A percentile compares a stretch with the other conserved stretches of the same genome.
phyloP scores from a whole-genome alignment of 2,329 filamentous ascomycete species.

The Colletotrichum liriopes region DNA sequence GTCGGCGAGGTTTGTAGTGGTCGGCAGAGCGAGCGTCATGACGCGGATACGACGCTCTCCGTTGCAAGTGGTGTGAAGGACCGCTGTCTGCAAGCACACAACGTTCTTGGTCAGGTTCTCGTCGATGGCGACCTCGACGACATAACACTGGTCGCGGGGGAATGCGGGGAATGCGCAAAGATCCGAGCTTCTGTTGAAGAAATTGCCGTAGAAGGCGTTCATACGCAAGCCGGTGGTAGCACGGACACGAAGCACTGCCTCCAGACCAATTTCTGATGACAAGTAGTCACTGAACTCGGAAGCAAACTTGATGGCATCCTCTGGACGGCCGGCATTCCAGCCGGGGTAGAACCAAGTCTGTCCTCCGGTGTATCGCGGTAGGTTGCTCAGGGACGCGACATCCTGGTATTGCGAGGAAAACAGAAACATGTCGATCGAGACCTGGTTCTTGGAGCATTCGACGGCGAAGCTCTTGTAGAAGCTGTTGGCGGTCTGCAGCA shows the following conservation, averaged over 20 bases:
- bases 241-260: conserved; percentile 94
- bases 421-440: conserved; percentile 98
- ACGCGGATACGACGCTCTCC: conserved; percentile 96
- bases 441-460: conserved; percentile 98
- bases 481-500: conserved; percentile 92
- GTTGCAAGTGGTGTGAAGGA: conserved; percentile 97
- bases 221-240: conserved; percentile 95
- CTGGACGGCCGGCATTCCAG: conserved; percentile 93
- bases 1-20: conserved; percentile 90
- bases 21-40: conserved; percentile 92
- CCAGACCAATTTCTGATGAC: conserved; percentile 95
- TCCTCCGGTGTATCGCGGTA: conserved; percentile 95
- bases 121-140: conserved; percentile 98
- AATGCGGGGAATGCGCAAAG: conserved; percentile 98
- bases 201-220: conserved; percentile 99
- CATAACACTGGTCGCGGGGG: conserved; percentile 96
- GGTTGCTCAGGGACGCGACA: conserved; percentile 94
- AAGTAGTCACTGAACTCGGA: conserved; percentile 97
- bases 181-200: conserved; percentile 98
- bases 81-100: conserved; percentile 93
- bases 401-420: conserved; percentile 98
- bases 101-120: conserved; percentile 93
- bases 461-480: conserved; percentile 99
- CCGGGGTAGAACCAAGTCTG: conserved; percentile 99
- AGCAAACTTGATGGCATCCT: conserved; percentile 98